Conservation (phyloP, 345 rosid species). For the Brassica carinata region DNA sequence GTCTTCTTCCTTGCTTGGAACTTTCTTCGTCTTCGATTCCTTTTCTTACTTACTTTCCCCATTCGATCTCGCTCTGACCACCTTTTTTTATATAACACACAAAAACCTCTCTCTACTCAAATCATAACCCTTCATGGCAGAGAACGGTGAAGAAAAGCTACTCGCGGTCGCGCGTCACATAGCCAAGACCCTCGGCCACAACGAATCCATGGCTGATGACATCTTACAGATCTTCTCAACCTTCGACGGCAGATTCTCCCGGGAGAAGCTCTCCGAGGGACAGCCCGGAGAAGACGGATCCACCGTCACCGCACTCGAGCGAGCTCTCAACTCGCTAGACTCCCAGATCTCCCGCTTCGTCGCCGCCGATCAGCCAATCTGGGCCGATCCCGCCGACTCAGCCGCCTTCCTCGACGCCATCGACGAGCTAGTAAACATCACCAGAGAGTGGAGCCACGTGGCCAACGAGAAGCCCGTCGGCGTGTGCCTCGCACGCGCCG, state of each 20-base stretch:
- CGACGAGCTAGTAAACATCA: slow-evolving; percentile 60
- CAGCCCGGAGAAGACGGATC: slow-evolving; percentile 48
- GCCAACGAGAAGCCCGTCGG: slow-evolving; percentile 51
- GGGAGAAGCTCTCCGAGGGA: slow-evolving; percentile 63
- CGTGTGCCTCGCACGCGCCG: slow-evolving; percentile 69
- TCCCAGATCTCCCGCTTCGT: slow-evolving; percentile 80
- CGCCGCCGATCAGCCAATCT: slow-evolving; percentile 63
- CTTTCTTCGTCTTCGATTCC: slow-evolving; percentile 40
- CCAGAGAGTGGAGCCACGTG: slow-evolving; percentile 59
- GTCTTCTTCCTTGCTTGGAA: slow-evolving; percentile 33
- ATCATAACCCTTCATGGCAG: slow-evolving; percentile 40
- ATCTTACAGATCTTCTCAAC: slow-evolving; percentile 88
- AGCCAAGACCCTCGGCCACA: slow-evolving; percentile 84
- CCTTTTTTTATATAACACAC: background rate
- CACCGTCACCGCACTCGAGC: slow-evolving; percentile 53
- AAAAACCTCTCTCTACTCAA: slow-evolving; percentile 1
- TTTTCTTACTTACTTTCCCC: slow-evolving; percentile 3
- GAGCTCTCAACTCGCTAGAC: slow-evolving; percentile 53
- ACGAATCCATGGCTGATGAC: slow-evolving; percentile 83
- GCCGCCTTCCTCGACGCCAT: slow-evolving; percentile 71
- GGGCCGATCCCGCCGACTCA: slow-evolving; percentile 84
- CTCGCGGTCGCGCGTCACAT: slow-evolving; percentile 91
- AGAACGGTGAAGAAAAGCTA: slow-evolving; percentile 90
- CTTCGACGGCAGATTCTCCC: slow-evolving; percentile 87
- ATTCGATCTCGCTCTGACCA: slow-evolving; percentile 20